Evolutionary conservation across 1,139 yeast genomes (phyloP).

Genomic region (Magnusiomyces sp.): DNA sequence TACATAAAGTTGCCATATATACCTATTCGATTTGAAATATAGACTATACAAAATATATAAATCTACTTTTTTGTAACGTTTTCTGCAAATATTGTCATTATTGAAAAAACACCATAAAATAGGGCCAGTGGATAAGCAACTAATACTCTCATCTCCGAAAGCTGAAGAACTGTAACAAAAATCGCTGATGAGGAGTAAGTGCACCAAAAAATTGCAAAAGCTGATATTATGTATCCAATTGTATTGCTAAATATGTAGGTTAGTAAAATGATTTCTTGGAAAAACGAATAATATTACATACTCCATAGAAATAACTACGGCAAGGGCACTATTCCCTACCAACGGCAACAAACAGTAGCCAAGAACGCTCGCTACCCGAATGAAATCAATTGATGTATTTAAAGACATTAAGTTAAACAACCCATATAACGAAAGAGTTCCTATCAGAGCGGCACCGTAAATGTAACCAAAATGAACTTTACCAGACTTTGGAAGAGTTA

Average conservation of each 20-base stretch:
- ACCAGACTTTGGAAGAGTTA: slow-evolving; percentile 42
- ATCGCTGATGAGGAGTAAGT: slow-evolving; percentile 92
- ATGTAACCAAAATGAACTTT: slow-evolving; percentile 95
- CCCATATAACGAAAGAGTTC: slow-evolving; percentile 75
- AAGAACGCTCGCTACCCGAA: slow-evolving; percentile 78
- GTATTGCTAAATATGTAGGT: slow-evolving; percentile 35
- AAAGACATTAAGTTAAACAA: slow-evolving; percentile 80
- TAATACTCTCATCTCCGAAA: slow-evolving; percentile 78
- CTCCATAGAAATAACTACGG: slow-evolving; percentile 62
- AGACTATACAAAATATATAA: too few relatives aligned
- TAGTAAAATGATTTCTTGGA: neutral
- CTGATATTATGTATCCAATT: slow-evolving; percentile 63
- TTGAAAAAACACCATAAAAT: slow-evolving; percentile 89
- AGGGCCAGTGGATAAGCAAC: slow-evolving; percentile 91
- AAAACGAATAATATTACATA: slow-evolving; percentile 10
- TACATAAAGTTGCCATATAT: neutral
- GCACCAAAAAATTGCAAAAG: slow-evolving; percentile 80
- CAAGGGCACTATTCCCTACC: slow-evolving; percentile 68
- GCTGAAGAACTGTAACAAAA: slow-evolving; percentile 74
- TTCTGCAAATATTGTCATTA: slow-evolving; percentile 89
- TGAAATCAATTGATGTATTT: slow-evolving; percentile 46
- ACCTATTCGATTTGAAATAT: too few relatives aligned
- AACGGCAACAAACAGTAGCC: slow-evolving; percentile 92
- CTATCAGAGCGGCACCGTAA: slow-evolving; percentile 91
- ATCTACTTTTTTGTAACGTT: slow-evolving; percentile 19